Conservation (phyloP, 371 early-diverging fungal genomes). For the Mortierella sp. region DNA sequence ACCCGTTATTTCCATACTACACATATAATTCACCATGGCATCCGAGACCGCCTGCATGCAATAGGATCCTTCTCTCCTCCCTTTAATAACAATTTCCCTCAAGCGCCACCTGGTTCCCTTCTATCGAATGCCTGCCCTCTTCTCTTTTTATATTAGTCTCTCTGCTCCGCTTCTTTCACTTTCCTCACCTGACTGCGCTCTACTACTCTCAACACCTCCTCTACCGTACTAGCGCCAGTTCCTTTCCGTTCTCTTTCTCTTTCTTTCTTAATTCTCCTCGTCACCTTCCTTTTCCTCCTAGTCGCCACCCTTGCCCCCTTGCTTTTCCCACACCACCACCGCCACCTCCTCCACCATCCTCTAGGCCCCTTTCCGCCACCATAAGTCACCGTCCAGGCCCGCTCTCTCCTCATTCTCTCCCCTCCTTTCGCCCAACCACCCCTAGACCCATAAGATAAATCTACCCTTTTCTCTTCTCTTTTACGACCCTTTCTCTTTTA, state of each 20-base stretch:
- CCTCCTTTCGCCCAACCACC: slow-evolving; percentile 37
- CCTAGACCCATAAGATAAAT: slow-evolving; percentile 33
- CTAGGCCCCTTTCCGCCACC: neutral
- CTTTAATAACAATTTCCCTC: neutral
- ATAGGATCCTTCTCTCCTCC: slow-evolving; percentile 22
- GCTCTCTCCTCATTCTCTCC: neutral
- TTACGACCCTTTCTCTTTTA: neutral
- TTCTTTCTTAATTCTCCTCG: neutral
- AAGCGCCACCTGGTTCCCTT: neutral
- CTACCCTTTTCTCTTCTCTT: no score
- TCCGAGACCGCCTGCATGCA: slow-evolving; percentile 30
- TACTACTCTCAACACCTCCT: neutral
- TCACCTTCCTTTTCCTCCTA: neutral
- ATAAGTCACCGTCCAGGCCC: slow-evolving; percentile 16
- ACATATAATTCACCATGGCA: slow-evolving; percentile 21
- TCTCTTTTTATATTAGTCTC: neutral
- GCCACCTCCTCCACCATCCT: neutral
- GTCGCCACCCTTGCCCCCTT: neutral
- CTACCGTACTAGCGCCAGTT: slow-evolving; percentile 1
- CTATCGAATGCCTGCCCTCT: slow-evolving; percentile 8
- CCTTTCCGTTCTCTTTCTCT: neutral
- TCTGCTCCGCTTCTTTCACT: neutral
- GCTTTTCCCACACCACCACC: neutral
- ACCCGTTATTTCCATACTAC: neutral
- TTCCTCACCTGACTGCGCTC: neutral